Evolutionary conservation across 495 filamentous ascomycete species (phyloP).

Genomic region (Trichocladium uniseriatum): DNA sequence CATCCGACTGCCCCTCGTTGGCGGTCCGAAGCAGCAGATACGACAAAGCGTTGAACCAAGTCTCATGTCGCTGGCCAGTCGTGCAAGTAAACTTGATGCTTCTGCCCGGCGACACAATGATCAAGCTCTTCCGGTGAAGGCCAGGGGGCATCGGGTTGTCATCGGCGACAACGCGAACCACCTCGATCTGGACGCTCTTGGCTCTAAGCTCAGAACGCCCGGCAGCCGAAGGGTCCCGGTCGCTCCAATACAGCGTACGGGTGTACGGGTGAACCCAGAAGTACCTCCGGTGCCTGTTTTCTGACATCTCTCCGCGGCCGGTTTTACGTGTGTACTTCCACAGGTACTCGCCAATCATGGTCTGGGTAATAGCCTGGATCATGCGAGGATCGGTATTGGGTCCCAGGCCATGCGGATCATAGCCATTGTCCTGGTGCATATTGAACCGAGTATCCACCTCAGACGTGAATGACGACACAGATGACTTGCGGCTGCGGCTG

Average conservation of each 20-base stretch:
- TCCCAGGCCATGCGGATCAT: conserved; percentile 50
- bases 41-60: conserved; percentile 95
- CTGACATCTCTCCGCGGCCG: conserved; percentile 75
- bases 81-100: conserved; percentile 87
- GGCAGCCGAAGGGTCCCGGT: conserved; percentile 71
- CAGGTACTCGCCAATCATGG: conserved; percentile 97
- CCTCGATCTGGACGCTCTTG: conserved; percentile 92
- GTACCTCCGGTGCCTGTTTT: conserved; percentile 82
- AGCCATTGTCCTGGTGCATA: conserved; percentile 49
- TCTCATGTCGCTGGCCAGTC: conserved; percentile 89
- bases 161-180: conserved; percentile 85
- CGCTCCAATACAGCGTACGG: conserved; percentile 92
- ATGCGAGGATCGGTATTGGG: conserved; percentile 82
- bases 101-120: conserved; percentile 82
- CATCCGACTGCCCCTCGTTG: conserved; percentile 48
- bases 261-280: conserved; percentile 99
- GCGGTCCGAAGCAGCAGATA: conserved; percentile 76
- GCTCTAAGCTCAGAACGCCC: conserved; percentile 72
- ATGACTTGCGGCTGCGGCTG: conserved; percentile 56
- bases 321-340: conserved; percentile 98
- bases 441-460: conserved; percentile 89
- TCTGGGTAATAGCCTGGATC: conserved; percentile 99
- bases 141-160: conserved; percentile 95
- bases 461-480: conserved; percentile 88
- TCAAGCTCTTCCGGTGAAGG: conserved; percentile 82